Percentiles rank a stretch among this genome's conserved stretches.
Conservation (phyloP, 768 basidiomycete genomes). For the Ramaria rubella region DNA sequence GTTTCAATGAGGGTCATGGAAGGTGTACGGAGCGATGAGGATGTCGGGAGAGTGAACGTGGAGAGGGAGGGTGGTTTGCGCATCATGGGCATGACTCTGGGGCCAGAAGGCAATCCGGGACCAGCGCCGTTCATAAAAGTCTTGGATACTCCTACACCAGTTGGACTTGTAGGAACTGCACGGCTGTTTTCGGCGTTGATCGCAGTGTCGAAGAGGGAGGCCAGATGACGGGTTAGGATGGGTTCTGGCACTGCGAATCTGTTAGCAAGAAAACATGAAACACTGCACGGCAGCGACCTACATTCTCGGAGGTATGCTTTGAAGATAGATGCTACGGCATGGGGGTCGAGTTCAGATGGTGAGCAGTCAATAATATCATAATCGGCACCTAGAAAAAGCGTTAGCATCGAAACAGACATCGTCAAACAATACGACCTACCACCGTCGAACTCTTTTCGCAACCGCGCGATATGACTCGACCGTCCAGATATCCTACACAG, state of each 20-base stretch:
- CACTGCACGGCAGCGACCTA: constrained; percentile 35
- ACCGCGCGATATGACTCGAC: constrained; percentile 67
- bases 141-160: constrained; percentile 11
- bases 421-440: constrained; percentile 33
- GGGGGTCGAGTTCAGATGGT: constrained; percentile 88
- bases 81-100: constrained; percentile 27
- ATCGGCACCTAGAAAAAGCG: constrained; percentile 58
- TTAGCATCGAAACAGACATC: neutral
- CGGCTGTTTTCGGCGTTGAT: constrained; percentile 48
- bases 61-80: constrained; percentile 77
- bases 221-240: constrained; percentile 66
- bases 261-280: neutral
- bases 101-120: constrained; percentile 31
- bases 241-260: constrained; percentile 71
- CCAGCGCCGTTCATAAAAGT: constrained; percentile 17
- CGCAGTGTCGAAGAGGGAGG: constrained; percentile 74
- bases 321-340: constrained; percentile 88
- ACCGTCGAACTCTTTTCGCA: constrained; percentile 77
- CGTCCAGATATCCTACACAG: constrained; percentile 69
- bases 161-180: constrained; percentile 11
- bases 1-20: constrained; percentile 52
- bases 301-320: constrained; percentile 90
- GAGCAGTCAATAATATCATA: constrained; percentile 71
- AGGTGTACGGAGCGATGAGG: constrained; percentile 53
- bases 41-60: constrained; percentile 67